A percentile compares a stretch with the other conserved stretches of the same genome.
phyloP scores from a whole-genome alignment of 371 early-diverging fungal genomes.

The Enterocytospora artemiae region DNA sequence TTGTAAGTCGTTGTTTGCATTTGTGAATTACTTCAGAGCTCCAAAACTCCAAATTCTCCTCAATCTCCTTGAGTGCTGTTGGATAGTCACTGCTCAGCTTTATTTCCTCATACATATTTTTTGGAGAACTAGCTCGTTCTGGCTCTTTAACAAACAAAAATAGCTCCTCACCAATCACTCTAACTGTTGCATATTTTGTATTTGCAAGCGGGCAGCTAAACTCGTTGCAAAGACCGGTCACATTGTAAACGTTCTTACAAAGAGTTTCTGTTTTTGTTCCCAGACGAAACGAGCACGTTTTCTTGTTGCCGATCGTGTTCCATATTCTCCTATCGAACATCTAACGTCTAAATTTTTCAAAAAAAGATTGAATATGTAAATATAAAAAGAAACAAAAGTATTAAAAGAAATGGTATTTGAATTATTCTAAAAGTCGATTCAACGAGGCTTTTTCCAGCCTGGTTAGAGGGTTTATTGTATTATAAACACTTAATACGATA shows the following conservation, averaged over 20 bases:
- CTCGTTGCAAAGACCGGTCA: slow-evolving; percentile 88
- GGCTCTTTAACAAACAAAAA: slow-evolving; percentile 72
- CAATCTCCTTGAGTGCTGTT: slow-evolving; percentile 77
- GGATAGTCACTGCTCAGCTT: slow-evolving; percentile 79
- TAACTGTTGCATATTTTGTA: slow-evolving; percentile 88
- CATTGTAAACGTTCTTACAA: slow-evolving; percentile 91
- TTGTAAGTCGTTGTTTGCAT: slow-evolving; percentile 91
- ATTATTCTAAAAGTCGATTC: neutral
- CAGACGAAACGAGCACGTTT: slow-evolving; percentile 52
- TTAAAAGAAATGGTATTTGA: neutral
- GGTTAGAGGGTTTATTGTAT: neutral
- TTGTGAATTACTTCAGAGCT: slow-evolving; percentile 77
- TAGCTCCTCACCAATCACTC: slow-evolving; percentile 68
- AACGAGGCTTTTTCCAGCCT: too few relatives aligned
- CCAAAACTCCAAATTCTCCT: slow-evolving; percentile 79
- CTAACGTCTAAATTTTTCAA: slow-evolving; percentile 1
- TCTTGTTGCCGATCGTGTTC: slow-evolving; percentile 51
- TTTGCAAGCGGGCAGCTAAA: slow-evolving; percentile 94
- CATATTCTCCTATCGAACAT: slow-evolving; percentile 56
- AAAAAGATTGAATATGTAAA: slow-evolving; percentile 6
- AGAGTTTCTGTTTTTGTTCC: slow-evolving; percentile 70
- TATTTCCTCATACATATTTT: slow-evolving; percentile 82
- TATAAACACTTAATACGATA: neutral
- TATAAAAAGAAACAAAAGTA: neutral
- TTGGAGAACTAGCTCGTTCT: slow-evolving; percentile 84